Evolutionary conservation across 257 asterid species (phyloP).

Genomic region (Anisodus acutangulus): DNA sequence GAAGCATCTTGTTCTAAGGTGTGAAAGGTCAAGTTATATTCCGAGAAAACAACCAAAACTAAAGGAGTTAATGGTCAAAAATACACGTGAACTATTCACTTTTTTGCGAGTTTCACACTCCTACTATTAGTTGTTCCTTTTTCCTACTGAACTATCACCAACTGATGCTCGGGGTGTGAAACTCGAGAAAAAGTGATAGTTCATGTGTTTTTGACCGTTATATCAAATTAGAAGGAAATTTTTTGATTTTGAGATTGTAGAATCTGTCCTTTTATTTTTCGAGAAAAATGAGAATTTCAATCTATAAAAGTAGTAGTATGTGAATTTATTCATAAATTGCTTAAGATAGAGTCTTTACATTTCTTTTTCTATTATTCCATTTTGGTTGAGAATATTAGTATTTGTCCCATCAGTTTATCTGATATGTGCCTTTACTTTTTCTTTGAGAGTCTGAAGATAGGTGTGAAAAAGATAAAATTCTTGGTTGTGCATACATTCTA

Average conservation of each 20-base stretch:
- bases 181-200: too few relatives aligned
- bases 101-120: too few relatives aligned
- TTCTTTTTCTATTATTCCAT: not conserved
- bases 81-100: too few relatives aligned
- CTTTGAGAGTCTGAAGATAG: conserved; percentile 24
- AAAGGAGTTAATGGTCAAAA: not conserved
- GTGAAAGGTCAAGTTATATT: conserved; percentile 9
- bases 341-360: conserved; percentile 1
- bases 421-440: conserved; percentile 10
- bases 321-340: not conserved
- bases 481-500: conserved; percentile 12
- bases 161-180: too few relatives aligned
- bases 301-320: conserved; percentile 14
- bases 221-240: not conserved
- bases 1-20: conserved; percentile 17
- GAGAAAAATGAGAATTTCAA: not conserved
- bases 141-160: too few relatives aligned
- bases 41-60: not conserved
- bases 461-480: not conserved
- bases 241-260: not conserved
- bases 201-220: too few relatives aligned
- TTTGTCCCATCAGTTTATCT: conserved; percentile 24
- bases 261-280: not conserved
- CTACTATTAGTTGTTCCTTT: too few relatives aligned
- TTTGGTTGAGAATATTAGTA: conserved; percentile 21